These are phyloP conservation scores for Boletus barrowsii DNA, from an alignment of 768 basidiomycete genomes.

Conservation along the genomic window DNA sequence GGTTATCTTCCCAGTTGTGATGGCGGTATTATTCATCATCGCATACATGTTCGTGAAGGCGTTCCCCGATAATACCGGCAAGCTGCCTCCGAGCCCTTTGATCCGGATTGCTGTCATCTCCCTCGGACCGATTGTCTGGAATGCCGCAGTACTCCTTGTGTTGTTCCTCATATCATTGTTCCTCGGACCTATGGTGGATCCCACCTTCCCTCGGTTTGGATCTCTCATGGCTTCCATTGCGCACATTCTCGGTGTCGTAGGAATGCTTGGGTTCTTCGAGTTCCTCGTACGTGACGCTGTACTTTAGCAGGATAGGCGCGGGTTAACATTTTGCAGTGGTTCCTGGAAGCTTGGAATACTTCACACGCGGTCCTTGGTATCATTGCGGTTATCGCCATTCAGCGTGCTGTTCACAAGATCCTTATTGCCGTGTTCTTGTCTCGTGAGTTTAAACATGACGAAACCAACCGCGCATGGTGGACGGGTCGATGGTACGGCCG, in stretches of 20 bases:
- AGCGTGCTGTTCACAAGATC: conserved; percentile 90
- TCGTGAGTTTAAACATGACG: conserved; percentile 99
- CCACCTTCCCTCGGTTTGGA: conserved; percentile 84
- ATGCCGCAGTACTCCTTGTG: conserved; percentile 81
- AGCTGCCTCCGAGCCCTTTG: conserved; percentile 73
- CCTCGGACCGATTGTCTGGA: conserved; percentile 94
- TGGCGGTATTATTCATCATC: conserved; percentile 83
- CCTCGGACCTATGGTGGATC: conserved; percentile 87
- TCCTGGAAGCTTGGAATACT: conserved; percentile 87
- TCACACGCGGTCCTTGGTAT: conserved; percentile 93
- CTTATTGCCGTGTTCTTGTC: conserved; percentile 92
- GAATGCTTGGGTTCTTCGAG: conserved; percentile 93
- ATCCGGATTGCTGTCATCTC: conserved; percentile 93
- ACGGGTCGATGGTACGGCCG: conserved; percentile 97
- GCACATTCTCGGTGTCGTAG: conserved; percentile 76
- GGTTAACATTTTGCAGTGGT: conserved; percentile 62
- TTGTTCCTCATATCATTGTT: conserved; percentile 90
- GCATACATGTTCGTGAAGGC: conserved; percentile 93
- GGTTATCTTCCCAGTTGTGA: conserved; percentile 78
- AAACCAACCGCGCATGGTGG: conserved; percentile 99
- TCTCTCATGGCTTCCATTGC: conserved; percentile 90
- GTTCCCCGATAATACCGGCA: conserved; percentile 64
- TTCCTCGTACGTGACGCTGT: conserved; percentile 65
- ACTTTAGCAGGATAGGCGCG: not conserved
- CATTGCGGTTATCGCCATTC: conserved; percentile 87